Evolutionary conservation across 2,329 filamentous ascomycete genomes (phyloP).

Genomic region (Hymenoscyphus fructigenus): DNA sequence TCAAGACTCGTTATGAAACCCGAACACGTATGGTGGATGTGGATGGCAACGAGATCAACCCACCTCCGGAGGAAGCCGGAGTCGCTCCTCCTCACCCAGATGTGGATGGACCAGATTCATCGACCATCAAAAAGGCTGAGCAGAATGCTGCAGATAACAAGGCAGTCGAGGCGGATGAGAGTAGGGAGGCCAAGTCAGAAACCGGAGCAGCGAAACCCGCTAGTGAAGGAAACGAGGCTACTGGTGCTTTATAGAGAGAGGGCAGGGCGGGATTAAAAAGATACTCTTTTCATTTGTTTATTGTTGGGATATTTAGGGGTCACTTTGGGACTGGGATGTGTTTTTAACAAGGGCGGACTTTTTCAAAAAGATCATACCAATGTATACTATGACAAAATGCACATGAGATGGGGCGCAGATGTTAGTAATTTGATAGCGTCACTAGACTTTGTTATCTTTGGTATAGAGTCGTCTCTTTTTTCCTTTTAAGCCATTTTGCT

Average conservation of each 20-base stretch:
- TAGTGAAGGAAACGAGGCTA: slow-evolving; percentile 61
- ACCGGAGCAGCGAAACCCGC: slow-evolving; percentile 55
- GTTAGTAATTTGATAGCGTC: not conserved
- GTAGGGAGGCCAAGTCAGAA: slow-evolving; percentile 53
- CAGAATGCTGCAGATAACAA: slow-evolving; percentile 41
- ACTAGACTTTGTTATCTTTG: not conserved
- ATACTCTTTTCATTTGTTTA: slow-evolving; percentile 7
- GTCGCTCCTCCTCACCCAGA: slow-evolving; percentile 39
- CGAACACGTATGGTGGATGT: slow-evolving; percentile 80
- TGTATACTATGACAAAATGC: not conserved
- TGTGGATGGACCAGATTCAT: slow-evolving; percentile 57
- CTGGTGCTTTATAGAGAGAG: slow-evolving; percentile 23
- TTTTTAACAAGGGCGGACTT: not conserved
- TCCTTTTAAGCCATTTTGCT: not conserved
- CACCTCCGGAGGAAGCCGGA: slow-evolving; percentile 25
- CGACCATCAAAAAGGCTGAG: slow-evolving; percentile 49
- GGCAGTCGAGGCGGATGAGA: slow-evolving; percentile 49
- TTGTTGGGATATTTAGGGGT: slow-evolving; percentile 4
- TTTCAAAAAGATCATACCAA: not conserved
- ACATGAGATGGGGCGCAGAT: not conserved
- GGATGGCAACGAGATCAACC: slow-evolving; percentile 69
- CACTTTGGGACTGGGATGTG: not conserved
- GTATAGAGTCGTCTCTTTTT: not conserved
- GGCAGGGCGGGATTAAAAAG: slow-evolving; percentile 1
- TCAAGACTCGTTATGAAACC: slow-evolving; percentile 96